These are phyloP conservation scores for Ilyonectria mors-panacis DNA, from an alignment of 2,329 filamentous ascomycete genomes.

Conservation along the genomic window DNA sequence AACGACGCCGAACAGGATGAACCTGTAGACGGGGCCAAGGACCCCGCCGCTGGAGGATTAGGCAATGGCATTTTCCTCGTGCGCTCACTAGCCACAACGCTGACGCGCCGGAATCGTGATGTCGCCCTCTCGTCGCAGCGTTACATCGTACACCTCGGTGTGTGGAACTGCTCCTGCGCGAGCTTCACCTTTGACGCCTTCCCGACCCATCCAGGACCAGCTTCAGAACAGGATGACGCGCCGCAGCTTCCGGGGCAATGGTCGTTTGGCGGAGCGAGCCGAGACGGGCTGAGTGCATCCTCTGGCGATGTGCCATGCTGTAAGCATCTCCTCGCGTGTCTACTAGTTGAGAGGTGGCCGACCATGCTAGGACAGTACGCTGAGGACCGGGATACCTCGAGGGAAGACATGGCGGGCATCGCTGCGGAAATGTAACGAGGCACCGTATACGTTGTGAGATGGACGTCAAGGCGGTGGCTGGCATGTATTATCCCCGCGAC, in stretches of 20 bases:
- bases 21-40: background rate
- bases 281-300: slow-evolving; percentile 51
- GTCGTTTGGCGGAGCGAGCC: slow-evolving; percentile 67
- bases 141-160: slow-evolving; percentile 80
- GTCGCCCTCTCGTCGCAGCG: slow-evolving; percentile 35
- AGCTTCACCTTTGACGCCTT: slow-evolving; percentile 85
- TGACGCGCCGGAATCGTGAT: slow-evolving; percentile 43
- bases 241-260: slow-evolving; percentile 39
- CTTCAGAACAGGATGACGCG: background rate
- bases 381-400: slow-evolving; percentile 66
- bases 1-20: slow-evolving; percentile 21
- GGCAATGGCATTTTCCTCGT: slow-evolving; percentile 70
- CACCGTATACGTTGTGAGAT: background rate
- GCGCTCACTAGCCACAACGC: slow-evolving; percentile 67
- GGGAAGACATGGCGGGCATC: slow-evolving; percentile 82
- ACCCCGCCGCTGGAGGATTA: slow-evolving; percentile 18
- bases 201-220: slow-evolving; percentile 42
- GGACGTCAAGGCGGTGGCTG: slow-evolving; percentile 25
- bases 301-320: slow-evolving; percentile 72
- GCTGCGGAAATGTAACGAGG: slow-evolving; percentile 58
- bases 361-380: slow-evolving; percentile 70
- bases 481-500: slow-evolving; percentile 43
- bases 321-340: slow-evolving; percentile 90
- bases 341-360: slow-evolving; percentile 78
- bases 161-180: slow-evolving; percentile 94